Evolutionary conservation across 805 yeast genomes (phyloP).

Genomic region (Monosporozyma yasuniensis): DNA sequence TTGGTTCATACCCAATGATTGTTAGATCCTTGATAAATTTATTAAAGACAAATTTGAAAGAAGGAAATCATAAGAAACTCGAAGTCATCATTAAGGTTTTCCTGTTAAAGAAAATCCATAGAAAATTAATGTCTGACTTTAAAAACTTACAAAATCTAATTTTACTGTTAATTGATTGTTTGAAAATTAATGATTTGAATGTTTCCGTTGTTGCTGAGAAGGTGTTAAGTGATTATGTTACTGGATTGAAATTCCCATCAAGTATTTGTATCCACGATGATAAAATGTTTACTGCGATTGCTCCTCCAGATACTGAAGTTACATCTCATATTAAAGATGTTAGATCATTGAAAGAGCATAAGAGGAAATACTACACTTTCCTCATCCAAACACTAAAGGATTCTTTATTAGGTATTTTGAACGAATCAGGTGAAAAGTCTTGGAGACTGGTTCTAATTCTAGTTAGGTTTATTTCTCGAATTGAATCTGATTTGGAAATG

Average conservation of each 20-base stretch:
- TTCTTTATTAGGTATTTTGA: constrained; percentile 21
- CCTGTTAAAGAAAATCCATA: constrained; percentile 46
- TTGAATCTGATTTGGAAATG: constrained; percentile 49
- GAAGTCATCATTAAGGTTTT: constrained; percentile 59
- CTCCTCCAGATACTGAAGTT: constrained; percentile 43
- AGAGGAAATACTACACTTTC: constrained; percentile 37
- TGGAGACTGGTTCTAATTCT: constrained; percentile 52
- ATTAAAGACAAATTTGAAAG: constrained; percentile 41
- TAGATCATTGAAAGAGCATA: constrained; percentile 51
- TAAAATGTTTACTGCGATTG: constrained; percentile 34
- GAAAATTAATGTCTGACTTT: constrained; percentile 51
- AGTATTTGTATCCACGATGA: constrained; percentile 46
- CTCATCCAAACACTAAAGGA: constrained; percentile 39
- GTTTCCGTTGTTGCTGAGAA: constrained; percentile 48
- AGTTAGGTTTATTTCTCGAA: constrained; percentile 40
- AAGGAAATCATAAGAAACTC: constrained; percentile 45
- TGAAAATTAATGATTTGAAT: constrained; percentile 47
- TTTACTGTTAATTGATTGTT: constrained; percentile 43
- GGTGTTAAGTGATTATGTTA: constrained; percentile 37
- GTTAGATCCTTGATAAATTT: constrained; percentile 35
- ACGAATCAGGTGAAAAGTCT: constrained; percentile 20
- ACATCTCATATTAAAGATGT: constrained; percentile 51
- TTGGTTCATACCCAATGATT: constrained; percentile 54
- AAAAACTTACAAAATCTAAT: constrained; percentile 41
- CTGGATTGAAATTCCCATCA: constrained; percentile 42